Evolutionary conservation across 345 rosid species (phyloP).

Genomic region (Rhodamnia rubescens): DNA sequence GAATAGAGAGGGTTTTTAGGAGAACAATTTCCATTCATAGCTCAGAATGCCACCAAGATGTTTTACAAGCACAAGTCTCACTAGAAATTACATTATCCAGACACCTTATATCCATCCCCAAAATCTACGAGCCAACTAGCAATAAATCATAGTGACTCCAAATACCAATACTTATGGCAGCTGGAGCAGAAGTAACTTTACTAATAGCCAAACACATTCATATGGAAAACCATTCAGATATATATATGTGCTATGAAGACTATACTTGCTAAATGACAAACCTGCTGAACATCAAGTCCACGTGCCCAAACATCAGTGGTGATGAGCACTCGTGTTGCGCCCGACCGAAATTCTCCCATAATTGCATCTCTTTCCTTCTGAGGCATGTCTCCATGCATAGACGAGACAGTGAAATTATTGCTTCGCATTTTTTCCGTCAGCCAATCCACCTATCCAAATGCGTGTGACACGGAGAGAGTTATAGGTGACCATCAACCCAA

Average conservation of each 20-base stretch:
- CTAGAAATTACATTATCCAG: neutral
- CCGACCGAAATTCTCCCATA: constrained; percentile 71
- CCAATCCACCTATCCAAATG: constrained; percentile 80
- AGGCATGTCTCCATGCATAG: constrained; percentile 99
- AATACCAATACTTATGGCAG: neutral
- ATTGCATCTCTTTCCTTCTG: constrained; percentile 94
- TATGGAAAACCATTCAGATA: neutral
- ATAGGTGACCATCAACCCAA: neutral
- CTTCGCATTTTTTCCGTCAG: constrained; percentile 95
- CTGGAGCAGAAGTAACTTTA: neutral
- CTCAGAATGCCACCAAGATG: neutral
- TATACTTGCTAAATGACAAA: constrained; percentile 14
- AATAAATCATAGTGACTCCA: neutral
- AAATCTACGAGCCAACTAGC: neutral
- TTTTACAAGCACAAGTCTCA: neutral
- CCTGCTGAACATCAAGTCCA: constrained; percentile 97
- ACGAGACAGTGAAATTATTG: constrained; percentile 80
- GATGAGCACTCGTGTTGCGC: constrained; percentile 83
- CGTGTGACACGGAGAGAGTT: neutral
- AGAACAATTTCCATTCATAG: neutral
- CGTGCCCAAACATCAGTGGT: constrained; percentile 99
- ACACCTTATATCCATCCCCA: neutral
- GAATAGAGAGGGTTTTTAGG: neutral
- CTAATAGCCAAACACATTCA: neutral
- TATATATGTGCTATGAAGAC: neutral